Evolutionary conservation across 2,329 filamentous ascomycete genomes (phyloP).

Genomic region (Pochonia chlamydosporia): DNA sequence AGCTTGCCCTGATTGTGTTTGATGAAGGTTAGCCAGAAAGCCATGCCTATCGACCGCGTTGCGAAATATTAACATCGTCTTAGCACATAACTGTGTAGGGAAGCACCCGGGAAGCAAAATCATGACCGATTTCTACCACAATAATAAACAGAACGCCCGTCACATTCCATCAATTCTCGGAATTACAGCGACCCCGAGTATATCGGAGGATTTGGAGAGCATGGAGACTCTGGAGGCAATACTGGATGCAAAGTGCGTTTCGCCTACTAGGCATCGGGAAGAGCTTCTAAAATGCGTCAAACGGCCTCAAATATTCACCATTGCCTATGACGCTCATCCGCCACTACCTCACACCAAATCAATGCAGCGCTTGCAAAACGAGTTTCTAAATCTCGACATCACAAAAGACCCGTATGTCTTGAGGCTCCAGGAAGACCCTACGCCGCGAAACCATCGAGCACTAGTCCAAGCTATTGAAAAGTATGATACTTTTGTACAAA

Average conservation of each 20-base stretch:
- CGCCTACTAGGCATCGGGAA: conserved; percentile 61
- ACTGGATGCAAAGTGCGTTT: conserved; percentile 62
- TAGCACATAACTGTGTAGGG: conserved; percentile 68
- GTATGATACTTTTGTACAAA: conserved; percentile 44
- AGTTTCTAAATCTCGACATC: conserved; percentile 45
- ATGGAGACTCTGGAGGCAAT: conserved; percentile 62
- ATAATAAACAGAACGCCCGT: conserved; percentile 29
- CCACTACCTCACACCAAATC: conserved; percentile 19
- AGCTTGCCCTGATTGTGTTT: conserved; percentile 66
- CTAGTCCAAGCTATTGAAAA: conserved; percentile 35
- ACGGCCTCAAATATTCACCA: conserved; percentile 48
- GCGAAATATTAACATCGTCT: not conserved
- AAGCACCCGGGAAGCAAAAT: conserved; percentile 62
- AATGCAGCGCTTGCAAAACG: conserved; percentile 38
- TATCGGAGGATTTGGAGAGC: conserved; percentile 48
- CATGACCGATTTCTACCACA: conserved; percentile 67
- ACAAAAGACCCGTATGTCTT: conserved; percentile 55
- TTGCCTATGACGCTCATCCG: conserved; percentile 23
- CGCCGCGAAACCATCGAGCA: conserved; percentile 30
- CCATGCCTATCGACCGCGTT: not conserved
- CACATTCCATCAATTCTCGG: conserved; percentile 64
- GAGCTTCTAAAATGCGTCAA: conserved; percentile 66
- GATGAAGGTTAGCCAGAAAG: conserved; percentile 62
- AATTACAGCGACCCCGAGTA: conserved; percentile 73
- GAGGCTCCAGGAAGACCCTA: conserved; percentile 35